A percentile compares a stretch with the other conserved stretches of the same genome.
phyloP scores from a whole-genome alignment of 2,329 filamentous ascomycete species.

The Trichophyton rubrum region DNA sequence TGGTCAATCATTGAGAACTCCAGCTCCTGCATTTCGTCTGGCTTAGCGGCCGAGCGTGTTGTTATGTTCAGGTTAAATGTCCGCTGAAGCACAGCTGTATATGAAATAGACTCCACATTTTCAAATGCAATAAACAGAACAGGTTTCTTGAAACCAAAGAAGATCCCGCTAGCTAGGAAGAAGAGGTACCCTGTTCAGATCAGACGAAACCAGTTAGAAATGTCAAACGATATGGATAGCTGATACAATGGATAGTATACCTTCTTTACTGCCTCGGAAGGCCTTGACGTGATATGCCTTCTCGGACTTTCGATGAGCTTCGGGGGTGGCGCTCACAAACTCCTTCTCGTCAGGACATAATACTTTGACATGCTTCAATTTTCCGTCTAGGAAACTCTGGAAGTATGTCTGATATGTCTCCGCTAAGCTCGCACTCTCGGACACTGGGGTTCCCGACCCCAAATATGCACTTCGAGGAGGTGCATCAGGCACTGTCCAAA shows the following conservation, averaged over 20 bases:
- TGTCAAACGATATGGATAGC: background rate
- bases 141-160: constrained; percentile 56
- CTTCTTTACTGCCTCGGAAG: constrained; percentile 53
- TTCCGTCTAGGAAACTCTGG: constrained; percentile 36
- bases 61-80: constrained; percentile 54
- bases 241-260: constrained; percentile 23
- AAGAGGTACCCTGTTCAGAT: constrained; percentile 45
- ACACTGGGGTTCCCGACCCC: constrained; percentile 31
- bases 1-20: constrained; percentile 57
- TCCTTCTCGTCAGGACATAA: constrained; percentile 44
- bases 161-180: constrained; percentile 47
- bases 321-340: constrained; percentile 48
- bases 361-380: constrained; percentile 36
- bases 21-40: constrained; percentile 40
- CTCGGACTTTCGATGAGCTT: constrained; percentile 50
- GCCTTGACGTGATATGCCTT: constrained; percentile 53
- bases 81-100: constrained; percentile 51
- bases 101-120: constrained; percentile 47
- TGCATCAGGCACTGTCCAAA: constrained; percentile 49
- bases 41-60: constrained; percentile 24
- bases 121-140: constrained; percentile 50
- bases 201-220: background rate
- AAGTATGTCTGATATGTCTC: constrained; percentile 37
- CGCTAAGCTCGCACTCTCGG: constrained; percentile 29
- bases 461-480: constrained; percentile 34